Conservation (phyloP, 306 rosid genomes). For the Medicago lupulina region DNA sequence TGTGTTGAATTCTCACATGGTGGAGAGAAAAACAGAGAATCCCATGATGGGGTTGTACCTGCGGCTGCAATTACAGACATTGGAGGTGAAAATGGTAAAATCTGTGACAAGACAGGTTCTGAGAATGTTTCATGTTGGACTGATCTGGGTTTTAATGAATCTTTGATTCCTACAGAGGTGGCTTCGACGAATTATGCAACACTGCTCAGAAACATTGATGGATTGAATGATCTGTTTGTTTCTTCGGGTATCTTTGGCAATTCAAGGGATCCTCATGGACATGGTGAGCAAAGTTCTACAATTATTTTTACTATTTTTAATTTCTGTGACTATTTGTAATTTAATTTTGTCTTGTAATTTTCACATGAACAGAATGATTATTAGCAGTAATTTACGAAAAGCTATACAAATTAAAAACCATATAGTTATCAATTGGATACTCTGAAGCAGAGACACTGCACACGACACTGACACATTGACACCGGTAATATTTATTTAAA, state of each 20-base stretch:
- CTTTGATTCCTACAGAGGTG: conserved; percentile 23
- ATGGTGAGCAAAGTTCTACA: background rate
- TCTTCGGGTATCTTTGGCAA: background rate
- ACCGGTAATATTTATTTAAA: background rate
- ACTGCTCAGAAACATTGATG: conserved; percentile 9
- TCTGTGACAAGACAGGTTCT: background rate
- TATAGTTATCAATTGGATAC: background rate
- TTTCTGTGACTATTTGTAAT: background rate
- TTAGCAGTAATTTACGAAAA: background rate
- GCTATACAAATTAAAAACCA: too few species aligned
- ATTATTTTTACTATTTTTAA: background rate
- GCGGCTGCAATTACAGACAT: conserved; percentile 4
- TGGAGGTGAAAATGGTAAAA: conserved; percentile 28
- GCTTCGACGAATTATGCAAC: conserved; percentile 12
- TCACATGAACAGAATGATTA: background rate
- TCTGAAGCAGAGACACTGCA: background rate
- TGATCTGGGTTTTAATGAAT: conserved; percentile 11
- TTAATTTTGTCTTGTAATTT: background rate
- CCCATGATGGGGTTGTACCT: conserved; percentile 3
- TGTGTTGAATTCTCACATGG: conserved; percentile 41
- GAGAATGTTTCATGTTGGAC: conserved; percentile 17
- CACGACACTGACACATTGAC: background rate
- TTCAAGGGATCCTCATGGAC: conserved; percentile 35
- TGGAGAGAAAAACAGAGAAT: background rate
- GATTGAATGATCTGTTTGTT: conserved; percentile 15